Evolutionary conservation across 768 basidiomycete species (phyloP).

Genomic region (Suillus sp.): DNA sequence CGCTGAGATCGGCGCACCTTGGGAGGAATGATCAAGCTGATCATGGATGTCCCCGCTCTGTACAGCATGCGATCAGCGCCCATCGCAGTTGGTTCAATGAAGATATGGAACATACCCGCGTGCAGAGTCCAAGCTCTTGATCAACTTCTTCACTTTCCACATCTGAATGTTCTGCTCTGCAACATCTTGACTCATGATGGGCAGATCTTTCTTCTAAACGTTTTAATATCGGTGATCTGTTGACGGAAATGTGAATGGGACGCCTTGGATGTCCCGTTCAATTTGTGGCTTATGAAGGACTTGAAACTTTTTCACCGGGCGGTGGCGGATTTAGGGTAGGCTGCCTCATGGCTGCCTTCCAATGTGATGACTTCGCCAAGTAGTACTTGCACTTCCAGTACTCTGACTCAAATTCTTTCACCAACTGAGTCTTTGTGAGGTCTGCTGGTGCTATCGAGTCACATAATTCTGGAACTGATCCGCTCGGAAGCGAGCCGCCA

Average conservation of each 20-base stretch:
- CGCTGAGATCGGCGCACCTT: constrained; percentile 53
- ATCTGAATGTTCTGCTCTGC: constrained; percentile 97
- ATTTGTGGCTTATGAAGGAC: not conserved
- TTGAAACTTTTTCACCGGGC: constrained; percentile 9
- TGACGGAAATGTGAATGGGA: constrained; percentile 21
- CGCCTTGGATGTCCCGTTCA: constrained; percentile 4
- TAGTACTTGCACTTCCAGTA: not conserved
- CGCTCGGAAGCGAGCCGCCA: not conserved
- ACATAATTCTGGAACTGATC: not conserved
- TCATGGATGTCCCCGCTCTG: constrained; percentile 98
- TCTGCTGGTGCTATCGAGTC: not conserved
- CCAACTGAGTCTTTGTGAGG: not conserved
- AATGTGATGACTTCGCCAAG: not conserved
- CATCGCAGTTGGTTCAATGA: constrained; percentile 9
- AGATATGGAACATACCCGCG: constrained; percentile 36
- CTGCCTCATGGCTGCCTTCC: constrained; percentile 1
- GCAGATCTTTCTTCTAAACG: constrained; percentile 20
- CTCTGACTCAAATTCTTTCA: not conserved
- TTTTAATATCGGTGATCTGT: constrained; percentile 11
- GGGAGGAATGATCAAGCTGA: constrained; percentile 95
- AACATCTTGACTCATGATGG: constrained; percentile 77
- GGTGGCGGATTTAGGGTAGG: constrained; percentile 13
- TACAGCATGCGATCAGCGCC: constrained; percentile 26
- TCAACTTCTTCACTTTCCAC: constrained; percentile 99
- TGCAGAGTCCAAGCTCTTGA: constrained; percentile 94